Evolutionary conservation across 768 basidiomycete species (phyloP).

Genomic region (Russula vinacea): DNA sequence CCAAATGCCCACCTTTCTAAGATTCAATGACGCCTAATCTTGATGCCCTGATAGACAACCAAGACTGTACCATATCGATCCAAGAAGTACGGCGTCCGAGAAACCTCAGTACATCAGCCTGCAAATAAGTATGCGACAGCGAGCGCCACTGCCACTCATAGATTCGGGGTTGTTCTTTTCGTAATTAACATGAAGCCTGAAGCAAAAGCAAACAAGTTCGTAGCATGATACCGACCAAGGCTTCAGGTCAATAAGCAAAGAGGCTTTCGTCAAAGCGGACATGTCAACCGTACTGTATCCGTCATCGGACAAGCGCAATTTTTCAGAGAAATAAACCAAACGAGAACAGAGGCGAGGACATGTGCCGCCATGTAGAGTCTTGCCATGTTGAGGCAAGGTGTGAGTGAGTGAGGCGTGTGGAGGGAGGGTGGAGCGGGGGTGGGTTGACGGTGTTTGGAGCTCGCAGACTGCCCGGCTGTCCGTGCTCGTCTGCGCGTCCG

Average conservation of each 20-base stretch:
- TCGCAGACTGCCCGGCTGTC: too few species aligned
- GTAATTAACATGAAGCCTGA: background rate
- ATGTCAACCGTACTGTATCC: background rate
- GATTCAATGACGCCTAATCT: too few species aligned
- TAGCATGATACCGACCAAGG: background rate
- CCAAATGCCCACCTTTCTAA: too few species aligned
- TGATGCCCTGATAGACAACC: background rate
- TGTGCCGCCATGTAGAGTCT: too few species aligned
- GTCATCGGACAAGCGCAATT: background rate
- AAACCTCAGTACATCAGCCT: background rate
- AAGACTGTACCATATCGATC: background rate
- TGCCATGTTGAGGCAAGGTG: too few species aligned
- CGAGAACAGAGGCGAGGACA: background rate
- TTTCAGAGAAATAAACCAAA: background rate
- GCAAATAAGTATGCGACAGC: background rate
- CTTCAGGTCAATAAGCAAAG: background rate
- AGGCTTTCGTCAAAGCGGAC: background rate
- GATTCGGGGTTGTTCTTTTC: background rate
- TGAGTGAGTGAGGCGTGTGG: too few species aligned
- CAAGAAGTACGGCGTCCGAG: background rate
- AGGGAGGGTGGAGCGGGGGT: too few species aligned
- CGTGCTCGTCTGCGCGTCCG: too few species aligned
- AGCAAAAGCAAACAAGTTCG: background rate
- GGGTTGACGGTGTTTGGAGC: too few species aligned
- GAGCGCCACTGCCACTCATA: background rate